phyloP scores from a whole-genome alignment of 371 early-diverging fungal species.

The Saksenaea vasiformis region DNA sequence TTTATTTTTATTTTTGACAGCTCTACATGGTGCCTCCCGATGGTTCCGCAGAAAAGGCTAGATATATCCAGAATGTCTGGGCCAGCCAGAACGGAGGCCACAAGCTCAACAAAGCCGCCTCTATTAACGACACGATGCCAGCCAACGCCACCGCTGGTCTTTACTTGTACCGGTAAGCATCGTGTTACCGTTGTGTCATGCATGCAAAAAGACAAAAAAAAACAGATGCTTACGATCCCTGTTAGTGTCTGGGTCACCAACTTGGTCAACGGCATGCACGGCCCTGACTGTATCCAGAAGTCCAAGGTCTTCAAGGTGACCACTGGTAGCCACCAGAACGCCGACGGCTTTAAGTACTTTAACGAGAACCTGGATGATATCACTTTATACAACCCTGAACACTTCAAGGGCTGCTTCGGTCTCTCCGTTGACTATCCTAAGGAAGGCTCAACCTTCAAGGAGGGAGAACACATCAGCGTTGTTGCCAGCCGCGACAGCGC shows the following conservation, averaged over 20 bases:
- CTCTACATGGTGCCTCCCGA: constrained; percentile 34
- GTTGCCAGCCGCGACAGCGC: constrained; percentile 35
- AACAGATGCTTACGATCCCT: background rate
- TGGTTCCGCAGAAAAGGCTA: constrained; percentile 43
- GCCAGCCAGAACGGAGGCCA: too few relatives aligned
- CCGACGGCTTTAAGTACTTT: constrained; percentile 52
- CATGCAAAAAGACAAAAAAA: too few relatives aligned
- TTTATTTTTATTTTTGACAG: constrained; percentile 20
- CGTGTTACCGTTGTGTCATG: too few relatives aligned
- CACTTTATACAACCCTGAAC: constrained; percentile 28
- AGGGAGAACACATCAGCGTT: constrained; percentile 33
- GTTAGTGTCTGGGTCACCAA: constrained; percentile 52
- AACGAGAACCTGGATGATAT: constrained; percentile 38
- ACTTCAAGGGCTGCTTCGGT: constrained; percentile 48
- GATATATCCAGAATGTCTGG: constrained; percentile 51
- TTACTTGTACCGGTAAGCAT: constrained; percentile 55
- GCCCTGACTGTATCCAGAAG: constrained; percentile 52
- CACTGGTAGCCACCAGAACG: constrained; percentile 57
- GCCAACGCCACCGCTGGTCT: constrained; percentile 35
- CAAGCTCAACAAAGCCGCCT: too few relatives aligned
- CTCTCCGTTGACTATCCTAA: constrained; percentile 34
- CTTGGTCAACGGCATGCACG: constrained; percentile 39
- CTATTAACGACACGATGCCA: constrained; percentile 38
- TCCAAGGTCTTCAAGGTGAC: constrained; percentile 66
- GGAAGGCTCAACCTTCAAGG: constrained; percentile 22